These are phyloP conservation scores for Escovopsis sp. DNA, from an alignment of 2,329 filamentous ascomycete species.

Conservation along the genomic window DNA sequence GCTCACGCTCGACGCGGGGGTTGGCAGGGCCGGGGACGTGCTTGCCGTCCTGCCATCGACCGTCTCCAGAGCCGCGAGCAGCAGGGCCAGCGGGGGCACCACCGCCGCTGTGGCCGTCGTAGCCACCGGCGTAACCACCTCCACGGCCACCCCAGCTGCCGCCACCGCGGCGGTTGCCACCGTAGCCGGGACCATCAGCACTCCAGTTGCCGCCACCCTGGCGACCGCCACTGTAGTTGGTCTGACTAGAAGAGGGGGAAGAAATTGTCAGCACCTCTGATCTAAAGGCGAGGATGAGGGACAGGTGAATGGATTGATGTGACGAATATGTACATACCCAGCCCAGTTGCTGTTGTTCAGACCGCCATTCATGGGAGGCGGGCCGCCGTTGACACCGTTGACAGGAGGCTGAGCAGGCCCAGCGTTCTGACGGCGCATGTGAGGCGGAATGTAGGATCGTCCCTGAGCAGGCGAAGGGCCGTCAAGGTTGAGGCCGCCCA, in stretches of 20 bases:
- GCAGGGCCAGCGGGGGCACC: conserved; percentile 37
- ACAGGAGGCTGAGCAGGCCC: conserved; percentile 14
- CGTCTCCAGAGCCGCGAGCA: conserved; percentile 78
- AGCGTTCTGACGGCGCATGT: conserved; percentile 47
- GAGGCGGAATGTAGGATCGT: conserved; percentile 74
- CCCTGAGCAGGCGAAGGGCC: conserved; percentile 18
- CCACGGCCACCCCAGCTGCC: conserved; percentile 19
- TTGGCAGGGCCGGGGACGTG: conserved; percentile 84
- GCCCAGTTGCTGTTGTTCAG: conserved; percentile 21
- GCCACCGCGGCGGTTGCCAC: conserved; percentile 19
- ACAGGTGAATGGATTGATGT: background rate
- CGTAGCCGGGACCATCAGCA: conserved; percentile 7
- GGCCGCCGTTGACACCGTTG: conserved; percentile 5
- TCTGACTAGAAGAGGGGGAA: background rate
- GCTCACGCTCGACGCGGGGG: conserved; percentile 80
- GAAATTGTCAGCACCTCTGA: background rate
- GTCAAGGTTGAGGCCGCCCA: conserved; percentile 54
- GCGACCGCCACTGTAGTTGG: conserved; percentile 1
- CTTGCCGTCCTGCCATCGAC: conserved; percentile 93
- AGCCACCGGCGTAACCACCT: conserved; percentile 20
- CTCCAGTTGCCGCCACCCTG: conserved; percentile 5
- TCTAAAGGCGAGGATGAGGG: too few species aligned
- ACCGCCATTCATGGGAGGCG: conserved; percentile 10
- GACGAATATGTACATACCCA: conserved; percentile 21
- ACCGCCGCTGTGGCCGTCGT: conserved; percentile 19